Evolutionary conservation across 441 rosid species (phyloP).

Genomic region (Eugenia klotzschiana): DNA sequence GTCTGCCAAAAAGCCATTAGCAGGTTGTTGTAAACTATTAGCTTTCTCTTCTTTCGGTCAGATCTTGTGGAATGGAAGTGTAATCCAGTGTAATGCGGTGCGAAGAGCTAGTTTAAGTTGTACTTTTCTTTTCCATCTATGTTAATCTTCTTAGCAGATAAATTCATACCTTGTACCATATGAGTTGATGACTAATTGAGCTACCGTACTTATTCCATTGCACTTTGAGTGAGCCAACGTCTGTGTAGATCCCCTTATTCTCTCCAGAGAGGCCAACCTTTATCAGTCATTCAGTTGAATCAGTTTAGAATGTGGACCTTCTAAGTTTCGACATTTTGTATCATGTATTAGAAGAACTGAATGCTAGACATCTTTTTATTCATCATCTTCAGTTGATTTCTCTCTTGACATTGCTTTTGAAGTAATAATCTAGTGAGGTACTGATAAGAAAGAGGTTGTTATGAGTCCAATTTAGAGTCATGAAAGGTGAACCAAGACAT

Average conservation of each 20-base stretch:
- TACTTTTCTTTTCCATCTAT: neutral
- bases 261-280: slow-evolving; percentile 68
- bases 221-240: slow-evolving; percentile 13
- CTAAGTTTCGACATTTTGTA: neutral
- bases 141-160: neutral
- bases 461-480: neutral
- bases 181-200: slow-evolving; percentile 19
- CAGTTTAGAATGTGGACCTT: neutral
- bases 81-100: neutral
- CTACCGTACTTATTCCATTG: slow-evolving; percentile 29
- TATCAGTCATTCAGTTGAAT: neutral
- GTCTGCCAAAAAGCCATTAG: slow-evolving; percentile 23
- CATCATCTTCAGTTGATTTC: neutral
- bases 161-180: slow-evolving; percentile 65
- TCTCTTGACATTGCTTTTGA: neutral
- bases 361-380: neutral
- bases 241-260: slow-evolving; percentile 19
- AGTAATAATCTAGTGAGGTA: neutral
- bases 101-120: neutral
- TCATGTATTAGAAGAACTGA: neutral
- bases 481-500: neutral
- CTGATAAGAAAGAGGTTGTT: neutral
- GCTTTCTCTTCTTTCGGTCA: neutral
- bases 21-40: neutral
- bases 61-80: neutral